Percentiles rank a stretch among this genome's conserved stretches.
These are phyloP conservation scores for Tetrahymena borealis DNA, from an alignment of 73 alveolate species.

Conservation along the genomic window DNA sequence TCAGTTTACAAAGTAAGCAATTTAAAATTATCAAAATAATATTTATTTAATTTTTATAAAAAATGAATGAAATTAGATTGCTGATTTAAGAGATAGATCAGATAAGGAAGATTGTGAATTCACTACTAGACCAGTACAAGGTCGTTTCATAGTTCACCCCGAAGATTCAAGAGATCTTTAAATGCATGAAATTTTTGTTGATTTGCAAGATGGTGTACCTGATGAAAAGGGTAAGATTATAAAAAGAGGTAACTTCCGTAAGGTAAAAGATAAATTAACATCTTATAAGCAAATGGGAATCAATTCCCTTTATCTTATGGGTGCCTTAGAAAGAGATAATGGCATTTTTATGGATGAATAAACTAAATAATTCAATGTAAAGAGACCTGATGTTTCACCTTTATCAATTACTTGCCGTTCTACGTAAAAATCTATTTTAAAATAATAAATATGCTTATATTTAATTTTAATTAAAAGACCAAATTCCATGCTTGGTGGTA, in stretches of 20 bases:
- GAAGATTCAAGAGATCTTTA: slow-evolving; percentile 69
- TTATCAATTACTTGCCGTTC: slow-evolving; percentile 86
- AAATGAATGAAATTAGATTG: background rate
- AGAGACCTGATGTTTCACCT: slow-evolving; percentile 83
- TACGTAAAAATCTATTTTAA: background rate
- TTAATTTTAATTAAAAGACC: slow-evolving; percentile 26
- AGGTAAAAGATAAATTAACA: slow-evolving; percentile 68
- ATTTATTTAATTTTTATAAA: too few relatives aligned
- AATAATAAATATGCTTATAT: background rate
- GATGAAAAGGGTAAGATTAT: slow-evolving; percentile 72
- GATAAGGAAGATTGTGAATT: background rate
- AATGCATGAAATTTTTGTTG: slow-evolving; percentile 94
- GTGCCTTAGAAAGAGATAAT: slow-evolving; percentile 94
- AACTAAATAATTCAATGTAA: slow-evolving; percentile 51
- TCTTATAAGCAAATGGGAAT: slow-evolving; percentile 65
- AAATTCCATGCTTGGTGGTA: slow-evolving; percentile 92
- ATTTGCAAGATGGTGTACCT: slow-evolving; percentile 74
- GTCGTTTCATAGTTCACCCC: slow-evolving; percentile 90
- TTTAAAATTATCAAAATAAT: background rate
- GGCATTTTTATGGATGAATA: slow-evolving; percentile 39
- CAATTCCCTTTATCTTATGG: slow-evolving; percentile 88
- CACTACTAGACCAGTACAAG: slow-evolving; percentile 74
- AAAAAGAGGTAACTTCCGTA: slow-evolving; percentile 82
- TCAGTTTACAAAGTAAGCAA: slow-evolving; percentile 16
- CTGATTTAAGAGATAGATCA: background rate